Base-by-base conservation (phyloP, 1,284 basidiomycete genomes). In the Bjerkandera adusta region DNA sequence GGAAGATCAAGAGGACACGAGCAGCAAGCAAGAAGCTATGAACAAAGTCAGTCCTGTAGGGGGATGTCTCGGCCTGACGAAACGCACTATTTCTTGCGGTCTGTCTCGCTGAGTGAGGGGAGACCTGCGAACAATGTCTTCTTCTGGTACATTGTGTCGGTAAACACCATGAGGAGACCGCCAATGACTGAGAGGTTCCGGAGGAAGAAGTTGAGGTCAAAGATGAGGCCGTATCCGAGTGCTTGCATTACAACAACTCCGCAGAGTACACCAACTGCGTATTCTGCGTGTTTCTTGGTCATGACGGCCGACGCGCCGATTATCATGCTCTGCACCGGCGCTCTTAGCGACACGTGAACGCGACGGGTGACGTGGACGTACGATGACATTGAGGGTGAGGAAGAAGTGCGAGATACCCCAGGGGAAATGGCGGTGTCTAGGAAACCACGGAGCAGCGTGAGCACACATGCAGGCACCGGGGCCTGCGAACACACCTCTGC, bases 131-230 rank as follows among this genome's bases (percentile, higher is more conserved):
- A 98, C 41, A 89, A 72, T 60, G 87, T 85, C 72, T 89, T 92
- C 68, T 88, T 81, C 32, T 83, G 87, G 55, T 89, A 76, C 74
- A 99, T 87, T 2, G 91, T 90, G 67, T 99, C 97, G 53, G 89
- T 94, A 69, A 99, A 93, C 41, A 98, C 95, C 97, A 99, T 99
- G 78, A 83, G 67, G 66, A 75, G 63, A 73, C 75, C 27, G 73
- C 68, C 63, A 57, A 70, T 62, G 56, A 71, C 61, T 54, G 63
- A 56, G 57, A 73, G 67, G 60, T 73, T 72, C 58, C 68, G 80
- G 36, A 99, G 86, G 92, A 99, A 99, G 79, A 99, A 99, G 72
- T 92, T 98, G 63, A 98, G 76, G 77, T 99, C 97, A 40, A 75
- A 78, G 57, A 76, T 76, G 27, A 70, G 72, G 33, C 67, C 69